Base-by-base conservation (phyloP, 352 stramenopile species). In the Pythium biforme region DNA sequence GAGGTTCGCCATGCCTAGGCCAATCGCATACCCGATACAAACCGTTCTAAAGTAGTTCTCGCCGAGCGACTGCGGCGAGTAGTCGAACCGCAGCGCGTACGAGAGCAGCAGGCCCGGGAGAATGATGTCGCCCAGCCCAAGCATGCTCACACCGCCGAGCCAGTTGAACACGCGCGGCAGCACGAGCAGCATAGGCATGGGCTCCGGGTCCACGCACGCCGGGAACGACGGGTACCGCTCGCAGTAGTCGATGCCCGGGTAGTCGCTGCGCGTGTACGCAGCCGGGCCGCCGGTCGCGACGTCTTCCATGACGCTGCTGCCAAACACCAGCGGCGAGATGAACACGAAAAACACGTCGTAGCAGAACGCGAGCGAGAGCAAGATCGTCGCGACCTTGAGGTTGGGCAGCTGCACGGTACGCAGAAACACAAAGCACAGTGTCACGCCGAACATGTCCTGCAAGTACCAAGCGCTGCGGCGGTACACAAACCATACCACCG, bases 301-400 rank as follows among this genome's bases (percentile, higher is more conserved):
- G 62, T 96, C 92, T 55, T 97, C 88, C 95, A 98, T 98, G 43
- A 98, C 86, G 41, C 76, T 94, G 29, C 74, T 81, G 11, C 82
- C 82, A 66, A 97, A 96, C 47, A 97, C 73, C 19, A 86, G 73
- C 2, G 95, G 94, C 31, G 90, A 97, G 20, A 98, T 55, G 75
- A 98, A 98, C 34, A 98, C 94, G 72, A 98, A 98, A 68, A 98
- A 98, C 45, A 98, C 94, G 68, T 98, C 95, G 72, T 98, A 98
- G 55, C 88, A 86, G 67, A 98, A 98, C 1, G 93, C 92, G 31
- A 98, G 74, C 15, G 84, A 81, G 33, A 98, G 79, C 31, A 98
- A 54, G 10, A 97, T 73, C 0, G 89, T 83, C 25, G 88, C 93
- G 2, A 98, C 92, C 63, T 90, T 89, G 53, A 98, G 88, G 37